These are phyloP conservation scores for Chytridiales sp. DNA, from an alignment of 371 early-diverging fungal species.

Conservation along the genomic window DNA sequence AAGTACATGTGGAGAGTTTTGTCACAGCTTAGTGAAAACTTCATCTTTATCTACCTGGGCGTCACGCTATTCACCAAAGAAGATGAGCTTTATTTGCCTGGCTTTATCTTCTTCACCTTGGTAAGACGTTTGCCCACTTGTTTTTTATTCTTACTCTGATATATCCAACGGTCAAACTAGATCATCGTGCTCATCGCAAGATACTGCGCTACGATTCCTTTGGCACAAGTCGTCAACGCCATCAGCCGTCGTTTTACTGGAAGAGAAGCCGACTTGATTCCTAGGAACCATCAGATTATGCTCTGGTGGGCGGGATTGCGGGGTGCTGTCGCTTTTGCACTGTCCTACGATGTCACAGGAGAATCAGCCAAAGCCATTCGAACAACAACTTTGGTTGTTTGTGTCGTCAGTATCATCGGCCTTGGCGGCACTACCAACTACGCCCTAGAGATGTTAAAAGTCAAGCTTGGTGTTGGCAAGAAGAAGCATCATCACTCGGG, in stretches of 20 bases:
- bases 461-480: conserved; percentile 68
- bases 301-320: conserved; percentile 93
- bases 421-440: conserved; percentile 87
- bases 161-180: conserved; percentile 51
- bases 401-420: conserved; percentile 81
- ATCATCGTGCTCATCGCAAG: conserved; percentile 77
- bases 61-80: conserved; percentile 76
- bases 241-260: conserved; percentile 34
- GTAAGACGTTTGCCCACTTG: conserved; percentile 68
- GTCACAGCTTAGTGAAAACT: conserved; percentile 87
- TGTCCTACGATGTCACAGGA: conserved; percentile 79
- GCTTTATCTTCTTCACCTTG: conserved; percentile 42
- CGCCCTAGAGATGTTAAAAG: conserved; percentile 72
- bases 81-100: conserved; percentile 32
- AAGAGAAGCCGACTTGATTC: conserved; percentile 61
- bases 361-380: conserved; percentile 54
- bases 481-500: conserved; percentile 5
- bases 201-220: conserved; percentile 79
- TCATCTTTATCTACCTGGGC: conserved; percentile 94
- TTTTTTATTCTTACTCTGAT: conserved; percentile 51
- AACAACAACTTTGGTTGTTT: conserved; percentile 86
- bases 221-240: conserved; percentile 75
- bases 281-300: conserved; percentile 87
- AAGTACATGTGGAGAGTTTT: conserved; percentile 87
- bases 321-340: conserved; percentile 93